These are phyloP conservation scores for Scheffersomyces lignicola DNA, from an alignment of 1,139 yeast species.

Conservation along the genomic window DNA sequence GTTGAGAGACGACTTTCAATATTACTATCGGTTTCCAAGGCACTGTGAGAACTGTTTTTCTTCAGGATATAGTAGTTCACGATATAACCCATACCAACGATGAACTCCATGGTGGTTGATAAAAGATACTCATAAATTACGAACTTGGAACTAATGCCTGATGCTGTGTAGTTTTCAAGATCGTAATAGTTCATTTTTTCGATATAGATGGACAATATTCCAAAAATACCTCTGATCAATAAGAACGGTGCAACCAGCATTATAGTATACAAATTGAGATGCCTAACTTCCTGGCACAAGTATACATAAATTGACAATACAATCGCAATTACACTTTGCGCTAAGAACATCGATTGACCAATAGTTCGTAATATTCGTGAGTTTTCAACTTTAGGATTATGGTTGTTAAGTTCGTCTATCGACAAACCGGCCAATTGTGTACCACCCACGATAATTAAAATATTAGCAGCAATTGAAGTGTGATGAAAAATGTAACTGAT, in stretches of 20 bases:
- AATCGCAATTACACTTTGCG: conserved; percentile 21
- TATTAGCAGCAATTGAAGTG: conserved; percentile 35
- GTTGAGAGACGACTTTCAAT: no score
- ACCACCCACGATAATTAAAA: conserved; percentile 34
- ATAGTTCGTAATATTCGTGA: no score
- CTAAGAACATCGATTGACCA: conserved; percentile 34
- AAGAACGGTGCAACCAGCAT: conserved; percentile 27
- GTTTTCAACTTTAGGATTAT: no score
- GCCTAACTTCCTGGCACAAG: conserved; percentile 19
- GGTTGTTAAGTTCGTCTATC: no score
- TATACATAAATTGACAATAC: conserved; percentile 18
- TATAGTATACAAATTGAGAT: conserved; percentile 18
- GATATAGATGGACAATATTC: conserved; percentile 30
- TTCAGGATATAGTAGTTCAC: conserved; percentile 16
- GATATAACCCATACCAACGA: conserved; percentile 24
- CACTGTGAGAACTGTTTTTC: no score
- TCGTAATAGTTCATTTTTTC: conserved; percentile 31
- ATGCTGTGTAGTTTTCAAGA: conserved; percentile 25
- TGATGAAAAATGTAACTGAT: conserved; percentile 19
- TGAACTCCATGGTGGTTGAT: conserved; percentile 38
- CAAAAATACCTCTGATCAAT: conserved; percentile 33
- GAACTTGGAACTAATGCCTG: conserved; percentile 20
- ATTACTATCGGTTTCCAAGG: no score
- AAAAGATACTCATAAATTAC: conserved; percentile 36
- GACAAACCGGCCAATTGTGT: conserved; percentile 28